A percentile compares a stretch with the other conserved stretches of the same genome.
phyloP scores from a whole-genome alignment of 805 yeast species.

The Saccharomycopsis oosterbeekiorum region DNA sequence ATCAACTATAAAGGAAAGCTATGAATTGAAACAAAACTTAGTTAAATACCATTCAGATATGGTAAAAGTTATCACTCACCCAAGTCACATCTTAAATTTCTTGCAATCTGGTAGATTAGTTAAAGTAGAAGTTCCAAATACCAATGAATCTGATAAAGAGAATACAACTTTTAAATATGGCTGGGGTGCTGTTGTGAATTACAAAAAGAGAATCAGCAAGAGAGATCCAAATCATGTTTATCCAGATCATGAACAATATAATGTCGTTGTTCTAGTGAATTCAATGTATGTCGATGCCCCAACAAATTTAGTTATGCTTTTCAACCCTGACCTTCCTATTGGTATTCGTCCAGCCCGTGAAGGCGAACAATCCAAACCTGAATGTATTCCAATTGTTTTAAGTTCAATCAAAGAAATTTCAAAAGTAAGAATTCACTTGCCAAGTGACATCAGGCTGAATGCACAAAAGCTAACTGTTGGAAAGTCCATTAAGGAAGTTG shows the following conservation, averaged over 20 bases:
- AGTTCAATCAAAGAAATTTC: constrained; percentile 67
- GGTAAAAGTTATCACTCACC: constrained; percentile 79
- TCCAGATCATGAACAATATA: constrained; percentile 81
- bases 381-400: constrained; percentile 77
- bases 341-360: constrained; percentile 79
- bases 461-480: constrained; percentile 51
- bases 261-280: constrained; percentile 75
- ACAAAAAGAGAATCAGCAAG: constrained; percentile 58
- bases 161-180: constrained; percentile 59
- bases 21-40: constrained; percentile 68
- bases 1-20: constrained; percentile 64
- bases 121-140: constrained; percentile 61
- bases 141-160: constrained; percentile 50
- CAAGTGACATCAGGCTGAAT: constrained; percentile 58
- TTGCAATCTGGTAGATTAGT: constrained; percentile 84
- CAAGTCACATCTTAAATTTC: constrained; percentile 74
- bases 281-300: constrained; percentile 78
- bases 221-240: constrained; percentile 47
- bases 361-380: constrained; percentile 64
- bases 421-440: constrained; percentile 71
- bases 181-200: constrained; percentile 89
- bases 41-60: constrained; percentile 64
- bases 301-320: constrained; percentile 66
- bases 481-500: constrained; percentile 72
- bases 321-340: constrained; percentile 69